Evolutionary conservation across 768 basidiomycete genomes (phyloP).

Genomic region (Auriculariales sp.): DNA sequence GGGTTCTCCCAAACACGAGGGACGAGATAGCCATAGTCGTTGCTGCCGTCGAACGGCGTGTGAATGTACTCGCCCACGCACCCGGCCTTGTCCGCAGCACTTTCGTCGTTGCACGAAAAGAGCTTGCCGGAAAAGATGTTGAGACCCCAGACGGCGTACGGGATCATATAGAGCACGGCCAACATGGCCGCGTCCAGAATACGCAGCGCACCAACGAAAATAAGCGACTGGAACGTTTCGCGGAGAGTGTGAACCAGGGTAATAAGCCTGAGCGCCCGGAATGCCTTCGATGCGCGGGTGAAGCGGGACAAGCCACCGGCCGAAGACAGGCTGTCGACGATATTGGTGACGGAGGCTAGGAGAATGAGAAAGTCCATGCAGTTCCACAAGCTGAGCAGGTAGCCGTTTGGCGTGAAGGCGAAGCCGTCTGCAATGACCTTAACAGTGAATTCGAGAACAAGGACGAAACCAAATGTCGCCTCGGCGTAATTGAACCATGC

Average conservation of each 20-base stretch:
- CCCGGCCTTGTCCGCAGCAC: slow-evolving; percentile 31
- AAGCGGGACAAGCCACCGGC: slow-evolving; percentile 69
- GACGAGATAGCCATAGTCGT: slow-evolving; percentile 47
- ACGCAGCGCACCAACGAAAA: slow-evolving; percentile 71
- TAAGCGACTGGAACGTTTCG: slow-evolving; percentile 70
- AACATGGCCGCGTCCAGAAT: slow-evolving; percentile 84
- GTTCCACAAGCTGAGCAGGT: slow-evolving; percentile 87
- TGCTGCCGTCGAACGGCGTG: slow-evolving; percentile 39
- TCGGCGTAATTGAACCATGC: slow-evolving; percentile 88
- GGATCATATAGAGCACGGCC: slow-evolving; percentile 83
- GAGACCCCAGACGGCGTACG: slow-evolving; percentile 85
- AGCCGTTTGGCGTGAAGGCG: slow-evolving; percentile 81
- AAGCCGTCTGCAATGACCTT: slow-evolving; percentile 90
- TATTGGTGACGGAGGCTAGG: slow-evolving; percentile 58
- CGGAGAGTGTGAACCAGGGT: slow-evolving; percentile 81
- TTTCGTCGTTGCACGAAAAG: slow-evolving; percentile 69
- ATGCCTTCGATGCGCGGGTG: slow-evolving; percentile 73
- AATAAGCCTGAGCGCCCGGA: slow-evolving; percentile 79
- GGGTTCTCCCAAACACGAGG: slow-evolving; percentile 89
- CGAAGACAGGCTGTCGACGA: slow-evolving; percentile 55
- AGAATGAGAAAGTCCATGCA: slow-evolving; percentile 79
- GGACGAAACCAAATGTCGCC: slow-evolving; percentile 47
- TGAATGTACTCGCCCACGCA: slow-evolving; percentile 61
- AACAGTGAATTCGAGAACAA: slow-evolving; percentile 74
- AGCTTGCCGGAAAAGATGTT: slow-evolving; percentile 83